Base-by-base conservation (phyloP, 2,329 filamentous ascomycete species). In the Elsinoe perseae region DNA sequence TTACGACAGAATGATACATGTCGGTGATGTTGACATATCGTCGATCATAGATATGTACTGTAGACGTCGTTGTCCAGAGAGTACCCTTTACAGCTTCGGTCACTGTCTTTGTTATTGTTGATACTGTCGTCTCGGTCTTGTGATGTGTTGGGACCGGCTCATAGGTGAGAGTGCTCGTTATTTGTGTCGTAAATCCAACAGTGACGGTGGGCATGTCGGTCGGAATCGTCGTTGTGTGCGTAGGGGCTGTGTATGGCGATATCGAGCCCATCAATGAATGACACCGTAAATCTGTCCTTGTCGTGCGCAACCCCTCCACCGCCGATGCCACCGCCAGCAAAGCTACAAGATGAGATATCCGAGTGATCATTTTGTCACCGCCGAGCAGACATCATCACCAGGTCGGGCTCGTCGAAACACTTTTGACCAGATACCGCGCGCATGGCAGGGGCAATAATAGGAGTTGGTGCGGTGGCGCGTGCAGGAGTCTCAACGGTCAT, bases 31-130 rank as follows among this genome's bases (percentile, higher is more conserved):
- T 56, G 38, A 30, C 38, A 36, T 32, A 46, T 14, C 40, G 20
- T 10, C 53, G 38, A n/a, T 46, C 28, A 36, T 46, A 56, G 25
- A 36, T 30, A 25, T 56, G 40, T 3, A 56, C 40, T 5, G 53
- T 56, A 10, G 53, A 56, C 16, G 40, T 46, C 3, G 53, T 56
- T 9, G 53, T 56, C 23, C 43, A 56, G n/a, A 32, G 27, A 18
- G 21, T 28, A 7, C 21, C 53, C 4, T 16, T 54, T 1, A 40
- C 21, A 4, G 20, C 25, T 32, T 54, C 21, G 34, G 52, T 54
- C 28, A 56, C 40, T 4, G 53, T 56, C 53, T 56, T 44, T 36
- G 53, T 56, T 28, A 36, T 36, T 46, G 40, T 56, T 38, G 53
- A 56, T 23, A 56, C 12, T 2, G 27, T 44, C 18, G 53, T 56